Evolutionary conservation across 2,329 filamentous ascomycete species (phyloP).

Genomic region (Bipolaris oryzae): DNA sequence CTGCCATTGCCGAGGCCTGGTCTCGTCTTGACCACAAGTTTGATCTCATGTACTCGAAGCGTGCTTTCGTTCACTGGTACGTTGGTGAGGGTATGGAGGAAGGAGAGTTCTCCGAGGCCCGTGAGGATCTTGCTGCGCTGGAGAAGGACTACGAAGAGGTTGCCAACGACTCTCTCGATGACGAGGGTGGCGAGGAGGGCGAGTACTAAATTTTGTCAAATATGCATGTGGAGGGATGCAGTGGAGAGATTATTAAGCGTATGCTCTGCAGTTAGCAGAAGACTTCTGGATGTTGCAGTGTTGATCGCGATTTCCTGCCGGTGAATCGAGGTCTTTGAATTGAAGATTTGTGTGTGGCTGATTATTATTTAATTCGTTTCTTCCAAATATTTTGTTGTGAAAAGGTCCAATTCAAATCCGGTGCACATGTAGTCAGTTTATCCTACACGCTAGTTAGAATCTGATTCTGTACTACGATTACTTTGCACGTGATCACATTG

Average conservation of each 20-base stretch:
- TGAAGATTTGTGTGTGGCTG: background rate
- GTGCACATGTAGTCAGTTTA: no score
- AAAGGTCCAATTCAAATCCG: no score
- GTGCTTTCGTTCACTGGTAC: conserved; percentile 78
- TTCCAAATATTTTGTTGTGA: no score
- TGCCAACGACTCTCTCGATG: conserved; percentile 69
- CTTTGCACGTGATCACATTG: no score
- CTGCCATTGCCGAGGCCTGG: conserved; percentile 75
- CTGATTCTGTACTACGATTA: no score
- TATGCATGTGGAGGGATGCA: conserved; percentile 22
- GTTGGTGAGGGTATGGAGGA: conserved; percentile 93
- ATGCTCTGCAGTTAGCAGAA: background rate
- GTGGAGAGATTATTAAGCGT: conserved; percentile 27
- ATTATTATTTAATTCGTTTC: no score
- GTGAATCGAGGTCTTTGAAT: background rate
- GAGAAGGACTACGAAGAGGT: conserved; percentile 91
- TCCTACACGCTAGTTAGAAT: no score
- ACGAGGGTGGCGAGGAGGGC: conserved; percentile 62
- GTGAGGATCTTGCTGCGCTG: conserved; percentile 82
- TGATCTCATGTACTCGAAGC: conserved; percentile 80
- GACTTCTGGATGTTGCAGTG: background rate
- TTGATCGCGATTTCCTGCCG: background rate
- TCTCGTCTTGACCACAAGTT: conserved; percentile 76
- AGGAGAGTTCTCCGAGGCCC: conserved; percentile 85
- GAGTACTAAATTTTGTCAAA: conserved; percentile 46